Percentiles rank a stretch among this genome's conserved stretches.
These are phyloP conservation scores for Camelina neglecta DNA, from an alignment of 345 rosid genomes.

Conservation along the genomic window DNA sequence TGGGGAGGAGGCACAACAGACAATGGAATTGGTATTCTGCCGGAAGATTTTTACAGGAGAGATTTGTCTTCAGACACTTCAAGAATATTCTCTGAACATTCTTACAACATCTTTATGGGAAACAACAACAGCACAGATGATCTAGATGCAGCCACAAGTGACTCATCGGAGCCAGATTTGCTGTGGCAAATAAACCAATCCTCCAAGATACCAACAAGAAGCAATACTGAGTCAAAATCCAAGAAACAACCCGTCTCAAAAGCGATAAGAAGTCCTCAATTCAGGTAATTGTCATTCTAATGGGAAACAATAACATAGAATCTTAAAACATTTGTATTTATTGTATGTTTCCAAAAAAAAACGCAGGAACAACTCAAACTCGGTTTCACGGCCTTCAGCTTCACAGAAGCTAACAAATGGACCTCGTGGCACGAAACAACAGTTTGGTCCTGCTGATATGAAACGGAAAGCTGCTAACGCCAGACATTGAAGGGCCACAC, in stretches of 20 bases:
- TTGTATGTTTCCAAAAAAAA: constrained; percentile 28
- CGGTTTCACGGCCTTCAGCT: constrained; percentile 64
- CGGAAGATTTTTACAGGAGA: constrained; percentile 66
- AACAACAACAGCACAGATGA: constrained; percentile 69
- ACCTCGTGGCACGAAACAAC: constrained; percentile 61
- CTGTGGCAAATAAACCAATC: constrained; percentile 84
- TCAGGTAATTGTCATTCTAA: constrained; percentile 44
- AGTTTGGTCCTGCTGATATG: constrained; percentile 56
- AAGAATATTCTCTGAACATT: constrained; percentile 66
- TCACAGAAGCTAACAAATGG: constrained; percentile 65
- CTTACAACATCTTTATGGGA: constrained; percentile 67
- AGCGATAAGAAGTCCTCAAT: constrained; percentile 56
- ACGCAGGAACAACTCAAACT: constrained; percentile 59
- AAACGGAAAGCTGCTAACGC: constrained; percentile 64
- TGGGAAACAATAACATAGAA: not conserved
- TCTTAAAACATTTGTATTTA: not conserved
- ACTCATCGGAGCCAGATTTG: constrained; percentile 88
- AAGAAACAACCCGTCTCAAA: constrained; percentile 60
- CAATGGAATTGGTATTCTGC: constrained; percentile 46
- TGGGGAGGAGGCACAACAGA: constrained; percentile 61
- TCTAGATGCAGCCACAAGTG: constrained; percentile 86
- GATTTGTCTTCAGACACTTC: constrained; percentile 70
- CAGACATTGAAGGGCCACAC: constrained; percentile 54
- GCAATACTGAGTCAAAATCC: constrained; percentile 50
- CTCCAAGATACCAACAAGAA: constrained; percentile 59